Conservation (phyloP, 176 grass and related monocot genomes). For the Bothriochloa decipiens region DNA sequence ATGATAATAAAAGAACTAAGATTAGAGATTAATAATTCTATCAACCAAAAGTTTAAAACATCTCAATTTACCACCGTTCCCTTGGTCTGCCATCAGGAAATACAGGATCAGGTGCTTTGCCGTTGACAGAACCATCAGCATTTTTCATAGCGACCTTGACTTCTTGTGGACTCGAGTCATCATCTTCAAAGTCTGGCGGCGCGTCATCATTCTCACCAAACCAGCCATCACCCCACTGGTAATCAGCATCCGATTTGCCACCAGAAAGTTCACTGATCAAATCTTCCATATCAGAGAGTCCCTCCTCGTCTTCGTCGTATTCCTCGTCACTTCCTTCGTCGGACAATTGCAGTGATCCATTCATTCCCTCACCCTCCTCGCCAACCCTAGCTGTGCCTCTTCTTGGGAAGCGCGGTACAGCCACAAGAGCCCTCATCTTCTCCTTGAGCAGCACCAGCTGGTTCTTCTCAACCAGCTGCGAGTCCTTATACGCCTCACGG, state of each 20-base stretch:
- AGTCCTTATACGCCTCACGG: constrained; percentile 84
- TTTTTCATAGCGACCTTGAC: constrained; percentile 36
- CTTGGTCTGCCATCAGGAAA: constrained; percentile 85
- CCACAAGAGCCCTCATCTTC: constrained; percentile 89
- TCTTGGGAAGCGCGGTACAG: constrained; percentile 58
- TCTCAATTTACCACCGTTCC: constrained; percentile 70
- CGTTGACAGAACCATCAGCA: constrained; percentile 20
- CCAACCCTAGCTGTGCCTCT: constrained; percentile 13
- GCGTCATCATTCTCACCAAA: constrained; percentile 69
- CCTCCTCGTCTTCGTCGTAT: constrained; percentile 59
- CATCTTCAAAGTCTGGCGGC: constrained; percentile 74
- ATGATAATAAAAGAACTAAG: constrained; percentile 36
- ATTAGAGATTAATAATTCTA: constrained; percentile 32
- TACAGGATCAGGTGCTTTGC: constrained; percentile 50
- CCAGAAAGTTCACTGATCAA: constrained; percentile 56
- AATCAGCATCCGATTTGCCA: constrained; percentile 64
- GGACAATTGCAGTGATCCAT: constrained; percentile 6
- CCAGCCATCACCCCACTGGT: constrained; percentile 78
- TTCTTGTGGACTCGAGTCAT: constrained; percentile 40
- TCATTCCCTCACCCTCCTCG: constrained; percentile 34
- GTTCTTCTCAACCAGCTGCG: constrained; percentile 84
- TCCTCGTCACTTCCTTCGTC: constrained; percentile 45
- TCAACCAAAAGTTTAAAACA: constrained; percentile 18
- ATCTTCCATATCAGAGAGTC: constrained; percentile 74
- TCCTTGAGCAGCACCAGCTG: constrained; percentile 86